Evolutionary conservation across 2,329 filamentous ascomycete species (phyloP).

Genomic region (Balansia obtecta): DNA sequence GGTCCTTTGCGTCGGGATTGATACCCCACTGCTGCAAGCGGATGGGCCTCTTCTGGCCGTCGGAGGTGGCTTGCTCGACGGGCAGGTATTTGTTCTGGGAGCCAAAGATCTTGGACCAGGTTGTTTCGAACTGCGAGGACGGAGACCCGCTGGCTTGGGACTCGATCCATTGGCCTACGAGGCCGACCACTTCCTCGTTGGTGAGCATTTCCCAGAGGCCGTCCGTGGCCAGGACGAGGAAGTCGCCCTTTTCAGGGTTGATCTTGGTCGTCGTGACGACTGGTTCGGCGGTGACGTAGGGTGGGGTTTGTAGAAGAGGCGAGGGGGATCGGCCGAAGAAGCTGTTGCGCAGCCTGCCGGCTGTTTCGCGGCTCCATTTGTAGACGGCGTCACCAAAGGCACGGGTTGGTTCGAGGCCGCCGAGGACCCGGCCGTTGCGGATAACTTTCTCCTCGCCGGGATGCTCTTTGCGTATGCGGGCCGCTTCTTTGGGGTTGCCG

Average conservation of each 20-base stretch:
- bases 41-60: conserved; percentile 77
- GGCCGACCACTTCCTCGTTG: conserved; percentile 92
- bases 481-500: conserved; percentile 71
- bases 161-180: conserved; percentile 96
- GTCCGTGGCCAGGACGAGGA: conserved; percentile 91
- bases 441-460: conserved; percentile 83
- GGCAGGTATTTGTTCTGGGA: conserved; percentile 47
- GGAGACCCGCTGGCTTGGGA: conserved; percentile 43
- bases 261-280: conserved; percentile 89
- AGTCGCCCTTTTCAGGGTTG: conserved; percentile 80
- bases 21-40: conserved; percentile 87
- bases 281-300: conserved; percentile 94
- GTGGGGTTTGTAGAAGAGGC: conserved; percentile 72
- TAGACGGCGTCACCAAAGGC: conserved; percentile 95
- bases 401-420: conserved; percentile 81
- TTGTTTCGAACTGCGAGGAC: conserved; percentile 54
- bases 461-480: conserved; percentile 72
- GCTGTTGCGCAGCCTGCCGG: conserved; percentile 65
- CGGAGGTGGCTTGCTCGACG: conserved; percentile 52
- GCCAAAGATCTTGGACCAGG: conserved; percentile 55
- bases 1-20: conserved; percentile 54
- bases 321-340: conserved; percentile 81
- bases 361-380: conserved; percentile 85
- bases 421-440: conserved; percentile 78
- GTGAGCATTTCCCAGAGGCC: conserved; percentile 98